Evolutionary conservation across 1,284 basidiomycete genomes (phyloP), one percentile per base, ranked within the genome.

Genomic region (Malassezia caprae): DNA sequence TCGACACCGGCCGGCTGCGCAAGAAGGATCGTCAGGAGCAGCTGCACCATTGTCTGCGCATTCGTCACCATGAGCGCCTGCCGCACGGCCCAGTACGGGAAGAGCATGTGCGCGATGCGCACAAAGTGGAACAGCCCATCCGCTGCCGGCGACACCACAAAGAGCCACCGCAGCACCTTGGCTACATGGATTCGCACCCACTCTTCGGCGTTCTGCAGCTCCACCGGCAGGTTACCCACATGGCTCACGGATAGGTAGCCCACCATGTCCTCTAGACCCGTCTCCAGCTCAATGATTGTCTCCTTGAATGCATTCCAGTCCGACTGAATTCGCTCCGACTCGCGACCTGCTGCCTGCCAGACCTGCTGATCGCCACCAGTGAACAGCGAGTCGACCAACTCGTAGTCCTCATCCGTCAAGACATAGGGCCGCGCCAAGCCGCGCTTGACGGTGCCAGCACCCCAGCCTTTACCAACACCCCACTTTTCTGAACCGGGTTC

Each of bases 381-480:
- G 37, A 64, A 72, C 6, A 73, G 58, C 19, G 41, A 48, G 56
- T 73, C 65, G 42, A 73, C 67, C 32, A 58, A 34, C 6, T 53
- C 37, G 60, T 65, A 55, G 27, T 68, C 54, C 8, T 56, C 47
- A 5, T 53, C 40, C 12, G 65, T 65, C 47, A 70, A 60, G 17
- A 63, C 51, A 27, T 62, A 60, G 10, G 72, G 72, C 8, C 57
- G 56, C 45, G 68, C 72, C n/a, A 73, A 59, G 27, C 72, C 72
- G 30, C 71, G 66, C 61, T 73, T 73, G 53, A 72, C 69, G 12
- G 71, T 73, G 27, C 71, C 71, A 30, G 66, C 67, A 42, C 69
- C 71, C 71, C 71, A 73, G n/a, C 65, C 47, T 53, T 73, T 73
- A 19, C 71, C 71, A n/a, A 66, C 67, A 31, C 68, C 71, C 71